These are phyloP conservation scores for Globisporangium nunn DNA, from an alignment of 352 stramenopile species.

Conservation along the genomic window DNA sequence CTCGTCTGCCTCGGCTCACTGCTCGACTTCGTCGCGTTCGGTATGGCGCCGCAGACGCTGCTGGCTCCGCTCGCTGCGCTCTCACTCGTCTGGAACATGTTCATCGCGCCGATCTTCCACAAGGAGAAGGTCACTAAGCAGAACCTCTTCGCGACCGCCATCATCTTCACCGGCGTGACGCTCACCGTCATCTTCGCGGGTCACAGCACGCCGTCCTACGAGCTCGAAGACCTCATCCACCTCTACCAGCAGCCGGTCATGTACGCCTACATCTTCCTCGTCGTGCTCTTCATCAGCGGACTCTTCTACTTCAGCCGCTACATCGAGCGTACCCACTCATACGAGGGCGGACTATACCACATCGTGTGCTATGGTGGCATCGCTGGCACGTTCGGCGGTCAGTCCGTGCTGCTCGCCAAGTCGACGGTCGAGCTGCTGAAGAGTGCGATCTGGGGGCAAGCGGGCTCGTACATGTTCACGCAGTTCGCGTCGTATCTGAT, in stretches of 20 bases:
- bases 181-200: slow-evolving; percentile 87
- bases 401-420: slow-evolving; percentile 87
- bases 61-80: slow-evolving; percentile 85
- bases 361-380: slow-evolving; percentile 87
- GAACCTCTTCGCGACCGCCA: slow-evolving; percentile 76
- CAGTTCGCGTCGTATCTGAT: slow-evolving; percentile 80
- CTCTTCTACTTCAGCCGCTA: slow-evolving; percentile 62
- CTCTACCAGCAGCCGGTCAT: slow-evolving; percentile 79
- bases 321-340: slow-evolving; percentile 68
- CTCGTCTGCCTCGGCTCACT: slow-evolving; percentile 80
- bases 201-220: slow-evolving; percentile 81
- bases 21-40: slow-evolving; percentile 89
- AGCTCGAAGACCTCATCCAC: slow-evolving; percentile 76
- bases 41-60: slow-evolving; percentile 87
- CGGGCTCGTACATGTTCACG: slow-evolving; percentile 68
- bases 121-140: slow-evolving; percentile 80
- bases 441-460: slow-evolving; percentile 82
- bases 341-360: slow-evolving; percentile 62
- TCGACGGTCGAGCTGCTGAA: slow-evolving; percentile 87
- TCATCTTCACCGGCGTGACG: slow-evolving; percentile 87
- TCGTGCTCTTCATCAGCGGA: slow-evolving; percentile 53
- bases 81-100: slow-evolving; percentile 90
- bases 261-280: slow-evolving; percentile 77
- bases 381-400: slow-evolving; percentile 84
- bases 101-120: slow-evolving; percentile 88